Base-by-base conservation (phyloP, 2,329 filamentous ascomycete genomes). In the Cryphonectria radicalis region DNA sequence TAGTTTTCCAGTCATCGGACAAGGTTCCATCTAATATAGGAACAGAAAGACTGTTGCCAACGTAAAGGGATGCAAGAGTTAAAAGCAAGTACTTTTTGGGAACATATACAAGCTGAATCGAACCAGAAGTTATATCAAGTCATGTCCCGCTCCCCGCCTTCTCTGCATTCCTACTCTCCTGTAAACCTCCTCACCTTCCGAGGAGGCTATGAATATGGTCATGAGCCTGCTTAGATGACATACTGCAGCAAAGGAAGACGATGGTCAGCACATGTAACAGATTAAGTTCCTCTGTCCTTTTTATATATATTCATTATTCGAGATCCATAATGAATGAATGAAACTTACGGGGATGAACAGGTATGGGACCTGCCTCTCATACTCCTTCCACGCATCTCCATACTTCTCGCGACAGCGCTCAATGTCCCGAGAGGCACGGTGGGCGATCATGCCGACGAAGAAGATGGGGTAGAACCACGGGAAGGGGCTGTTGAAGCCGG, bases 391-490 rank as follows among this genome's bases (percentile, higher is more conserved):
- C 17, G 92, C 90, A 74, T 93, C 91, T 32, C 93, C 93, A 81
- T 97, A 97, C 85, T 93, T 94, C 76, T 85, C 85, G 69, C 88
- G 87, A 82, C 93, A 97, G 74, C 90, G 86, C 79, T 92, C 85
- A 72, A 95, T 93, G 78, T 97, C 93, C 72, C 93, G 87, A 74
- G 84, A 84, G 5, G 93, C 91, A 72, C 93, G 91, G 80, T 97
- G 93, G 13, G 90, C 85, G 77, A 96, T 95, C 93, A 95, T 95
- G 75, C 82, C 82, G 25, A 85, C 84, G 80, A 97, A 97, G 84
- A 97, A 97, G 50, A 92, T 81, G 0, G 93, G 92, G 79, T 97
- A 95, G 82, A 97, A 96, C 93, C 93, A 97, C 0, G 93, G 93
- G 82, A 95, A 95, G 0, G 93, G 93, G 78, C 91, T 93, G 60